Conservation (phyloP, 192 early-diverging fungal genomes). For the Funneliformis geosporum region DNA sequence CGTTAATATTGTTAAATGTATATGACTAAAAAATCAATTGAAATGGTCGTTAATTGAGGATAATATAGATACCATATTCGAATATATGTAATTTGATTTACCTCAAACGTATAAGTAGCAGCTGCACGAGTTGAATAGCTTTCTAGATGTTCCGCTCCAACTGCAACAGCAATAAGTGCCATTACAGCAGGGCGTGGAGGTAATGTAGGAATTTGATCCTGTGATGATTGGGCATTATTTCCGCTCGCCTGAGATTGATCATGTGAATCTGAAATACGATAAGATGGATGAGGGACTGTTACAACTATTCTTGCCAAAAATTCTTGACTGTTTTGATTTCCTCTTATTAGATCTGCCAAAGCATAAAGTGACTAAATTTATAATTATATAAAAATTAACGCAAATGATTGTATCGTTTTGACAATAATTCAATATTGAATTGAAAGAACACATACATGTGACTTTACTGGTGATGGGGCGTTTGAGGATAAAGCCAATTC, state of each 20-base stretch:
- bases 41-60: neutral
- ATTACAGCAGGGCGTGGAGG: constrained; percentile 79
- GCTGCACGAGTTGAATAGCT: constrained; percentile 74
- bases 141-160: constrained; percentile 53
- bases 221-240: constrained; percentile 32
- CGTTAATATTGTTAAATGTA: constrained; percentile 82
- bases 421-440: neutral
- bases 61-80: neutral
- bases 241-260: constrained; percentile 11
- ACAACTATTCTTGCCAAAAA: constrained; percentile 73
- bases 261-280: neutral
- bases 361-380: constrained; percentile 69
- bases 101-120: constrained; percentile 78
- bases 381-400: neutral
- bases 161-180: constrained; percentile 75
- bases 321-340: constrained; percentile 76
- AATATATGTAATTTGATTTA: constrained; percentile 7
- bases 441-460: constrained; percentile 47
- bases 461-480: constrained; percentile 74
- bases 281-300: constrained; percentile 51
- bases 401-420: neutral
- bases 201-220: constrained; percentile 34
- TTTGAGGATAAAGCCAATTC: constrained; percentile 75
- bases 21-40: constrained; percentile 50
- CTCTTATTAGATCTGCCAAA: constrained; percentile 80